A percentile compares a stretch with the other conserved stretches of the same genome.
phyloP scores from a whole-genome alignment of 176 grass and related monocot genomes.

The Lolium rigidum region DNA sequence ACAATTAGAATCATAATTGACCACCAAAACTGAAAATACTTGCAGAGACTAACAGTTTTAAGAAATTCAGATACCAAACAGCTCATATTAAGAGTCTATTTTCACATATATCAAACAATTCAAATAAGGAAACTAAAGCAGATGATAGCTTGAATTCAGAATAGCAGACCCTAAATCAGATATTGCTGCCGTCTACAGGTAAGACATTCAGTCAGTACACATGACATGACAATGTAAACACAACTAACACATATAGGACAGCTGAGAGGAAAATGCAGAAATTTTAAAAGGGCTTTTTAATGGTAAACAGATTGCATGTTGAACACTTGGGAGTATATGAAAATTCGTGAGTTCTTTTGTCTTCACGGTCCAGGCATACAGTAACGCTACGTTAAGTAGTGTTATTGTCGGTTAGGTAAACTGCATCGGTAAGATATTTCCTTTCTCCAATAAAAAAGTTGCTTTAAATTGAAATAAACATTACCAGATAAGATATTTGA shows the following conservation, averaged over 20 bases:
- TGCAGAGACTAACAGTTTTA: not conserved
- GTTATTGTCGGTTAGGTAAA: not conserved
- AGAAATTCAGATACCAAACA: not conserved
- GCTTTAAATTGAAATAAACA: not conserved
- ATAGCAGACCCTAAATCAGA: not conserved
- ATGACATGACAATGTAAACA: not conserved
- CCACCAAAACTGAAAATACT: not conserved
- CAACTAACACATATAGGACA: not conserved
- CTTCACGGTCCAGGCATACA: not conserved
- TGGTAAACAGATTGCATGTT: not conserved
- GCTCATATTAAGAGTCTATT: not conserved
- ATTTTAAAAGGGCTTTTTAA: not conserved
- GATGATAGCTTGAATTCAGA: constrained; percentile 16
- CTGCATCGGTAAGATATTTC: not conserved
- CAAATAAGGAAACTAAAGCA: not conserved
- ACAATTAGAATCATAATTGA: not conserved
- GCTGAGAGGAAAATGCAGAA: not conserved
- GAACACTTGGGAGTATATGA: not conserved
- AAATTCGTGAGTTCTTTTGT: not conserved
- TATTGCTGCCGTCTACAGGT: not conserved
- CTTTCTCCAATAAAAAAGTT: too few relatives aligned
- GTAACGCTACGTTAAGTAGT: not conserved
- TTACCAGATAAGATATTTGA: not conserved
- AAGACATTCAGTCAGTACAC: not conserved
- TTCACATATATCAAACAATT: constrained; percentile 1